Conservation (phyloP, 2,329 filamentous ascomycete genomes). For the Aureobasidium sp. region DNA sequence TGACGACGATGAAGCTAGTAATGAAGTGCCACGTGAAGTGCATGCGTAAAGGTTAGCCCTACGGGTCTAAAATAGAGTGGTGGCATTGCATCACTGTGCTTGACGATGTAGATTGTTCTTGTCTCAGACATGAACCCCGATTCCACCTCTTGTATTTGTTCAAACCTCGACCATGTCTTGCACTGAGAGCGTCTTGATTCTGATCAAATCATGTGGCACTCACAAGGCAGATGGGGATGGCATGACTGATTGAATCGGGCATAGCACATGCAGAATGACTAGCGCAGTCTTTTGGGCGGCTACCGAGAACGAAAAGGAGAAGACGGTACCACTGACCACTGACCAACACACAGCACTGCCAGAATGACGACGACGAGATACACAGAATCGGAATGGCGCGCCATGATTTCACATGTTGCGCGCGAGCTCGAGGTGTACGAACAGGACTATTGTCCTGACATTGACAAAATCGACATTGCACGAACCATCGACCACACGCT, state of each 20-base stretch:
- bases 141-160: not conserved
- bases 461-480: slow-evolving; percentile 22
- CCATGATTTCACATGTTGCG: slow-evolving; percentile 34
- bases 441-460: not conserved
- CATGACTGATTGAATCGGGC: not conserved
- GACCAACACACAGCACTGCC: not conserved
- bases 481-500: slow-evolving; percentile 43
- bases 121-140: not conserved
- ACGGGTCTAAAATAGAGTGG: not conserved
- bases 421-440: slow-evolving; percentile 17
- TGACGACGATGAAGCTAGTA: not conserved
- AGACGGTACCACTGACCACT: not conserved
- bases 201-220: not conserved
- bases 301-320: not conserved
- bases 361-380: slow-evolving; percentile 35
- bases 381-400: slow-evolving; percentile 40
- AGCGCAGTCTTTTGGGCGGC: slow-evolving; percentile 2
- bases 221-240: not conserved
- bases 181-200: no score
- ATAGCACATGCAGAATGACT: slow-evolving; percentile 9
- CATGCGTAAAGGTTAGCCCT: not conserved
- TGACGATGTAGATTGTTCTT: not conserved
- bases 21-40: not conserved
- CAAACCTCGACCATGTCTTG: not conserved
- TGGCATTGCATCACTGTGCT: slow-evolving; percentile 5